Base-by-base conservation (phyloP, 345 rosid species). In the Populus tremula region DNA sequence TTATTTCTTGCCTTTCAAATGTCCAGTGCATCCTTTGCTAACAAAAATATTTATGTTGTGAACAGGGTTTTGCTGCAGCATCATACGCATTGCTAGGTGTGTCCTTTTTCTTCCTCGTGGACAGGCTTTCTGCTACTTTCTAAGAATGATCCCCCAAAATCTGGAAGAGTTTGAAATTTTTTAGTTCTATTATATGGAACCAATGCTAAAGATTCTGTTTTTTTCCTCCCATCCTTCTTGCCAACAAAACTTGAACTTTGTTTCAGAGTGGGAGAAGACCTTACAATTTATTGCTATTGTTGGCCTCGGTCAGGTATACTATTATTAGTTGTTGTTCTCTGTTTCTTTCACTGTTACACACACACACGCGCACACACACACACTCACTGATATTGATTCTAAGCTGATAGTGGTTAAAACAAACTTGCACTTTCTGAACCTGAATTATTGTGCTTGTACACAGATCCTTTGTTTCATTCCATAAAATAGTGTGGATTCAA, bases 211-310 rank as follows among this genome's bases (percentile, higher is more conserved):
- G 35, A 18, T 73, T 54, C 59, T 33, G 3, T 82, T 49, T 77
- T 76, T 18, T 69, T 50, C 49, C 17, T 70, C 21, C 18, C 59
- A 45, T 70, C 31, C 65, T 73, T 76, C 49, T 47, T 77, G 38
- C 27, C 27, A 70, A 80, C 76, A 76, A 18, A 76, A 39, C 59
- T 29, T 68, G 2, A n/a, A 33, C 49, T 73, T 69, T 77, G 9
- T 88, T 77, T 76, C 94, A 95, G 99, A 91, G 80, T 95, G 98
- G 97, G 98, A 95, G 87, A 89, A 81, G 84, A 88, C 96, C 14
- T 80, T 95, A 77, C 99, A 95, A 84, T 70, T 93, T 70, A 87
- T 95, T 79, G 99, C 86, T 79, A 74, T 93, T 66, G 12, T 93
- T 75, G 97, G 99, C 77, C 81, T 95, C 12, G 79, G 88, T 72